Conservation (phyloP, 257 asterid genomes). For the Ajuga chamaepitys region DNA sequence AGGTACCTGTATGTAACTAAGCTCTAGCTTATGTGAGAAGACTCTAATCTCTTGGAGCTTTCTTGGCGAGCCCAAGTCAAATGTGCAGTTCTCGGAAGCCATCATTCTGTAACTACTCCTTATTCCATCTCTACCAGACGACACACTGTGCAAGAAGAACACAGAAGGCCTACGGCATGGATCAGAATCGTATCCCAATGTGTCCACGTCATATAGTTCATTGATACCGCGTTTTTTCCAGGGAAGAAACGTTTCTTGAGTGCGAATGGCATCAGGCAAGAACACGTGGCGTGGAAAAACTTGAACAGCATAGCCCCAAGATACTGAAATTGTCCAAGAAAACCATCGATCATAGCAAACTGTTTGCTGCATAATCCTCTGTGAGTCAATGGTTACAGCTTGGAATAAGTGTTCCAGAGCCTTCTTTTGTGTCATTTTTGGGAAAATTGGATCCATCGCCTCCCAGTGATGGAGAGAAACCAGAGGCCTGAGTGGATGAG, state of each 20-base stretch:
- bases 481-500: constrained; percentile 59
- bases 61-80: constrained; percentile 50
- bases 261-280: constrained; percentile 46
- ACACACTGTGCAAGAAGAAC: constrained; percentile 40
- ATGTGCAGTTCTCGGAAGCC: constrained; percentile 43
- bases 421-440: constrained; percentile 34
- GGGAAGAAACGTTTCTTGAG: constrained; percentile 40
- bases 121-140: constrained; percentile 23
- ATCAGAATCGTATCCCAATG: constrained; percentile 29
- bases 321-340: constrained; percentile 71
- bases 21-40: constrained; percentile 45
- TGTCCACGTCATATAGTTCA: constrained; percentile 23
- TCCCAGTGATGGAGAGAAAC: constrained; percentile 70
- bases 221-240: constrained; percentile 38
- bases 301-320: constrained; percentile 88
- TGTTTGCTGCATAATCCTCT: constrained; percentile 61
- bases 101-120: constrained; percentile 33
- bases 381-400: constrained; percentile 51
- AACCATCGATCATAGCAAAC: constrained; percentile 73
- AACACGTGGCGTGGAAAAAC: constrained; percentile 34
- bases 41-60: constrained; percentile 54
- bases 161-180: constrained; percentile 51
- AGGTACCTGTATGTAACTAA: constrained; percentile 47
- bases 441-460: constrained; percentile 51
- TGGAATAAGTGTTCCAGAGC: constrained; percentile 46